Evolutionary conservation across 345 rosid species (phyloP), one percentile per base, ranked within the genome.

Genomic region (Acer yangbiense): DNA sequence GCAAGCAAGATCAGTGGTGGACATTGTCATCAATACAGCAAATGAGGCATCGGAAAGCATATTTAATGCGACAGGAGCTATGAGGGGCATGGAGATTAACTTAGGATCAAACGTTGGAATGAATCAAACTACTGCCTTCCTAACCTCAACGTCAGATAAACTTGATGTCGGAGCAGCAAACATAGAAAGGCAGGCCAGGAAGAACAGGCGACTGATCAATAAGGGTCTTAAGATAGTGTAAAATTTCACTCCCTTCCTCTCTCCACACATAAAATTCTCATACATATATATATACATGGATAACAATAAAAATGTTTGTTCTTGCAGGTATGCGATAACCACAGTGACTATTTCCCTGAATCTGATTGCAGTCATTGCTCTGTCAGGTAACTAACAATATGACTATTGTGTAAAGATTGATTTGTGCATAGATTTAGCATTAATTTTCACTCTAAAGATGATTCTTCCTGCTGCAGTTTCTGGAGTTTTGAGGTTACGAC

Each of bases 1-100:
- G 0, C 72, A 77, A 68, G 91, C 91, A 1, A 83, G 75, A 64
- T 81, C 81, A 0, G 83, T 88, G 17, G 88, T 86, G 74, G 54
- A 81, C 71, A 92, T 90, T 32, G 74, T 92, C 73, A 90, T 92
- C 1, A 71, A 82, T 23, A 90, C 92, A 1, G 94, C 97, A 32
- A 74, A 90, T 73, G 82, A 82, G 9, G 94, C 92, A 46, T 85
- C 93, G 0, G 83, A 62, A 55, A 88, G 89, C 54, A 82, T 91
- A 68, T 79, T 80, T 43, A 84, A 86, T 74, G 85, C 91, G 4
- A 86, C 97, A 12, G 92, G 87, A 61, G 92, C 89, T 39, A 90
- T 92, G 90, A 87, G 71, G 71, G 86, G 79, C 10, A 83, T 92
- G 76, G 84, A 81, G 46, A 77, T 78, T 48, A 80, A 69, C 71